Percentiles rank a stretch among this genome's conserved stretches.
Evolutionary conservation across 2,329 filamentous ascomycete species (phyloP).

Genomic region (Alternaria sp.): DNA sequence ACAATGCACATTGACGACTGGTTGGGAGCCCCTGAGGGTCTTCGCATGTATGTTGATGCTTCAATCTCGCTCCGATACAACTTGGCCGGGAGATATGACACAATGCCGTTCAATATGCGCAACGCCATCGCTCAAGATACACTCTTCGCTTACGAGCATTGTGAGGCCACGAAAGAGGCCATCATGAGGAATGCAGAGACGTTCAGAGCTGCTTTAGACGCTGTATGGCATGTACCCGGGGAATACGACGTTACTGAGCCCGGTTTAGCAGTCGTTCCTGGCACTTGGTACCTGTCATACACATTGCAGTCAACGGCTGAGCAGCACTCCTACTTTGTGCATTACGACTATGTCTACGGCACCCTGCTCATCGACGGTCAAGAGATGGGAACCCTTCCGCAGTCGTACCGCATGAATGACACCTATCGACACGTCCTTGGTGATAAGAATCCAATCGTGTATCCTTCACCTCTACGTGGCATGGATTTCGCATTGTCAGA

Average conservation of each 20-base stretch:
- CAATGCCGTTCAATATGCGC: constrained; percentile 43
- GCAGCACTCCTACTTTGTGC: constrained; percentile 35
- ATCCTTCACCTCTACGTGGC: constrained; percentile 58
- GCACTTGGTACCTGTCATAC: constrained; percentile 45
- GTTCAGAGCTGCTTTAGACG: constrained; percentile 47
- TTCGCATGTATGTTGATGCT: constrained; percentile 44
- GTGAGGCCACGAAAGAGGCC: constrained; percentile 42
- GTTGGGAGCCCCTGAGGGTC: constrained; percentile 12
- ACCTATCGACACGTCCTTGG: constrained; percentile 62
- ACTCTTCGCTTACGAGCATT: constrained; percentile 52
- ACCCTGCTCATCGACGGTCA: constrained; percentile 58
- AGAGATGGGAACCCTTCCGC: constrained; percentile 60
- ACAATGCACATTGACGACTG: constrained; percentile 49
- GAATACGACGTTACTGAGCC: constrained; percentile 15
- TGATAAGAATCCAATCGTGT: constrained; percentile 58
- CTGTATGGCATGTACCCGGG: constrained; percentile 52
- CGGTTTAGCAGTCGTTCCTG: neutral
- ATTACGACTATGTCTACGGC: constrained; percentile 57
- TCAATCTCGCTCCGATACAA: constrained; percentile 59
- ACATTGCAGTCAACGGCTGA: constrained; percentile 31
- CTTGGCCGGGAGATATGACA: constrained; percentile 45
- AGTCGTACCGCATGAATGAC: constrained; percentile 54
- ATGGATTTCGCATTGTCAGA: constrained; percentile 56
- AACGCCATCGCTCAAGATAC: constrained; percentile 57
- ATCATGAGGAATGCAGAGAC: constrained; percentile 37